Conservation (phyloP, 495 filamentous ascomycete species). For the Rusavskia elegans region DNA sequence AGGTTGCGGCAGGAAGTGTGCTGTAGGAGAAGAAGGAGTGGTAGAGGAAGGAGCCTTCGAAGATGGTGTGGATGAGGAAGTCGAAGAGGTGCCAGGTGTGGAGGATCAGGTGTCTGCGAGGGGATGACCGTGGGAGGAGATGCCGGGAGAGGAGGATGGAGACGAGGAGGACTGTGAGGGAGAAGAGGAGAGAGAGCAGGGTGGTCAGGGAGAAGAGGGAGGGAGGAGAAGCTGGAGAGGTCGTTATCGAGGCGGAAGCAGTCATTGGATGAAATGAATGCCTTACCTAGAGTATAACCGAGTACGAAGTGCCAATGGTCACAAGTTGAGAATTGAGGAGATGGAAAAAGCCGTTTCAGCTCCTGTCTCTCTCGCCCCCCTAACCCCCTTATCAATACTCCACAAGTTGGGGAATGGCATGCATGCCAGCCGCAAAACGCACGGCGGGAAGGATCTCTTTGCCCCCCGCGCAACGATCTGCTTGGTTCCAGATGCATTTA, state of each 20-base stretch:
- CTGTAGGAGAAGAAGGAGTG: conserved; percentile 73
- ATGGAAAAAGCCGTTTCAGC: too few species aligned
- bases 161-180: conserved; percentile 11
- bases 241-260: conserved; percentile 1
- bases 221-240: conserved; percentile 10
- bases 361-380: too few species aligned
- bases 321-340: too few species aligned
- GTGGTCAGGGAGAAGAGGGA: conserved; percentile 29
- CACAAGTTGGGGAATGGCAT: too few species aligned
- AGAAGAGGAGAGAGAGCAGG: conserved; percentile 12
- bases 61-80: conserved; percentile 69
- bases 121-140: conserved; percentile 13
- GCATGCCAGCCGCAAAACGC: too few species aligned
- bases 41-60: conserved; percentile 84
- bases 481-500: background rate
- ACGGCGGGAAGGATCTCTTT: too few species aligned
- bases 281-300: too few species aligned
- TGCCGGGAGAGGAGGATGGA: conserved; percentile 30
- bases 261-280: background rate
- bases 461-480: too few species aligned
- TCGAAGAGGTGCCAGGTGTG: conserved; percentile 96
- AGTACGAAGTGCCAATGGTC: too few species aligned
- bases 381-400: too few species aligned
- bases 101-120: conserved; percentile 40
- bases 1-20: conserved; percentile 16